Percentiles rank a stretch among this genome's conserved stretches.
Evolutionary conservation across 2,329 filamentous ascomycete species (phyloP).

Genomic region (Diplodia intermedia): DNA sequence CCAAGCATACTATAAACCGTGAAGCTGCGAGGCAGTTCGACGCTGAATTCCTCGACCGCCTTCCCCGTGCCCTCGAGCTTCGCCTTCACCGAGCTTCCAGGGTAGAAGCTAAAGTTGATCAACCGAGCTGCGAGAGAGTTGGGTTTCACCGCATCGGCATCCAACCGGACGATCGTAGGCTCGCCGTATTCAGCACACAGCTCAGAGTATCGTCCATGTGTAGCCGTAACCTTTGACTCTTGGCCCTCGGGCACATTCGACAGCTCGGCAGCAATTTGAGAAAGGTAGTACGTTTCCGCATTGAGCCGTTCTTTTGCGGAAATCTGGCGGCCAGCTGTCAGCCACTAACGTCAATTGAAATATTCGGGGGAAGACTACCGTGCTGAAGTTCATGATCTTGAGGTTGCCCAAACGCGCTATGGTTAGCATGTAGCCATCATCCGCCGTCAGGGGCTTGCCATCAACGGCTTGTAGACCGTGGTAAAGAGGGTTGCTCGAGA

Average conservation of each 20-base stretch:
- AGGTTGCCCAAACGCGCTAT: conserved; percentile 75
- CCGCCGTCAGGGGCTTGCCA: conserved; percentile 59
- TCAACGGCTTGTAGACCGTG: conserved; percentile 57
- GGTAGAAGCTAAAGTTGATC: conserved; percentile 66
- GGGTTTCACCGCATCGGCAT: conserved; percentile 63
- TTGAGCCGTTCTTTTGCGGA: conserved; percentile 78
- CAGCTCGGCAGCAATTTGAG: conserved; percentile 79
- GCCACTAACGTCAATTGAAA: not conserved
- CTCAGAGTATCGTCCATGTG: conserved; percentile 74
- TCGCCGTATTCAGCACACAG: conserved; percentile 79
- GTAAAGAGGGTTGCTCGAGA: conserved; percentile 87
- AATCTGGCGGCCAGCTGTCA: conserved; percentile 52
- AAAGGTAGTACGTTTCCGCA: conserved; percentile 92
- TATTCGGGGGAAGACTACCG: conserved; percentile 20
- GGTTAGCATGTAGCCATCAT: conserved; percentile 89
- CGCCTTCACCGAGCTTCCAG: conserved; percentile 44
- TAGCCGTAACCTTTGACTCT: conserved; percentile 60
- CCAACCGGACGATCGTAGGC: conserved; percentile 64
- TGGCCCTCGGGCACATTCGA: conserved; percentile 64
- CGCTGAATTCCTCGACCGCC: conserved; percentile 39
- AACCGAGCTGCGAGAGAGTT: conserved; percentile 83
- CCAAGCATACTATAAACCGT: conserved; percentile 85
- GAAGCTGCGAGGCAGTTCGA: conserved; percentile 74
- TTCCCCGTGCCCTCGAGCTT: conserved; percentile 32
- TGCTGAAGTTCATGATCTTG: conserved; percentile 72